Base-by-base conservation (phyloP, 495 filamentous ascomycete genomes). In the Hypoxylon fragiforme region DNA sequence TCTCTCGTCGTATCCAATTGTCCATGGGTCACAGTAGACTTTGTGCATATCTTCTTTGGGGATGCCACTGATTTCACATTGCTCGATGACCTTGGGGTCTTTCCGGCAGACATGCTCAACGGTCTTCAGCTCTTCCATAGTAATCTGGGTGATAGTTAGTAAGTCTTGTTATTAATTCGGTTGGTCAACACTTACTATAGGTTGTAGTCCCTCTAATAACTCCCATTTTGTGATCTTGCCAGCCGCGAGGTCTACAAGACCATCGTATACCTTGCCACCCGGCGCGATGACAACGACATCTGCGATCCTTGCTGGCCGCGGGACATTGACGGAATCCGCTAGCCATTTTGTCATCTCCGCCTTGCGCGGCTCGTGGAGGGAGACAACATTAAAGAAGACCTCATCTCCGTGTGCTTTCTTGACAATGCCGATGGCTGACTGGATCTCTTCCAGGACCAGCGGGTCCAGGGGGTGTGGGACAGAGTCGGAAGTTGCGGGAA, bases 1-100 rank as follows among this genome's bases (percentile, higher is more conserved):
- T 4, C 92, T 85, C 74, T 95, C 91, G 64, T 97, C 92, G 62
- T 90, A 95, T 14, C 92, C 92, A 71, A 97, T 96, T 11, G 92
- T 96, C 92, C 92, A 97, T 9, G 92, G 90, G 38, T 77, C 74
- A 71, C 90, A 95, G 70, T 94, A 94, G 32, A 95, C 89, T 72
- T 92, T 94, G 69, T 91, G 68, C 91, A 95, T 96, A 58, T 95
- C 90, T 57, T 89, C 81, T 43, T 75, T 79, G 5, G 89, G 82
- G 57, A 97, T 92, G n/a, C 92, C 92, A 60, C 91, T 80, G 45
- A 96, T 82, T 2, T 78, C 81, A 65, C 92, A 97, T 67, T 96
- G 92, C 70, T 96, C 90, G 63, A 96, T 95, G 43, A 97, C 92
- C 55, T 86, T 89, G 5, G 89, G 84, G 66, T 96, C 89, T 52